These are phyloP conservation scores for Coemansia sp. DNA, from an alignment of 192 early-diverging fungal species.

Conservation along the genomic window DNA sequence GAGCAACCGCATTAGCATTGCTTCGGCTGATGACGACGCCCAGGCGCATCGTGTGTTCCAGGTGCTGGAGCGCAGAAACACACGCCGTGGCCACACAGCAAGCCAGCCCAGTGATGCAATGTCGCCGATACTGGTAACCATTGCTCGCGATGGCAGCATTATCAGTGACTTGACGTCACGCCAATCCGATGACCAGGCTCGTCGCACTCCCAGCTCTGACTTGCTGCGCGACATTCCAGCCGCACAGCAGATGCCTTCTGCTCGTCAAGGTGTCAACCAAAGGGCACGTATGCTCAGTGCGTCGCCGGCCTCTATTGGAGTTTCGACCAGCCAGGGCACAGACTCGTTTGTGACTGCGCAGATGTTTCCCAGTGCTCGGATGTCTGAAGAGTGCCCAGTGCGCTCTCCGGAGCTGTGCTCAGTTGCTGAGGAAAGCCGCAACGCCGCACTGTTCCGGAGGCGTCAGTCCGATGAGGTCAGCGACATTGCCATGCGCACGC, in stretches of 20 bases:
- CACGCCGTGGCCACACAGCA: constrained; percentile 4
- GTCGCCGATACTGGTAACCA: constrained; percentile 37
- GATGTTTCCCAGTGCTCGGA: constrained; percentile 12
- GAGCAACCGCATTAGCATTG: constrained; percentile 21
- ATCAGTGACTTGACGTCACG: constrained; percentile 19
- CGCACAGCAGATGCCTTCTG: not conserved
- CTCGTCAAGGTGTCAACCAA: not conserved
- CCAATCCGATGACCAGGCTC: constrained; percentile 19
- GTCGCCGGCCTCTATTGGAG: constrained; percentile 4
- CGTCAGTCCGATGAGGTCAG: constrained; percentile 39
- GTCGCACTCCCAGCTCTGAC: not conserved
- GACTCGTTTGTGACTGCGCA: constrained; percentile 31
- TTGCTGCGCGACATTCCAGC: not conserved
- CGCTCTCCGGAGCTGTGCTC: not conserved
- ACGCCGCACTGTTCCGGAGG: not conserved
- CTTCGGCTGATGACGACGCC: constrained; percentile 18
- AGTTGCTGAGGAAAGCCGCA: not conserved
- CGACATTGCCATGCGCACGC: constrained; percentile 50
- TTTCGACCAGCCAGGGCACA: constrained; percentile 14
- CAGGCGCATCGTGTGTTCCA: constrained; percentile 16
- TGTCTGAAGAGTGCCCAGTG: constrained; percentile 4
- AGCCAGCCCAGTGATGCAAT: constrained; percentile 14
- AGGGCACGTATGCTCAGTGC: not conserved
- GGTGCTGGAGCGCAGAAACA: constrained; percentile 22
- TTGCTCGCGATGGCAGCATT: constrained; percentile 40